A percentile compares a stretch with the other conserved stretches of the same genome.
phyloP scores from a whole-genome alignment of 1,139 yeast genomes.

The Groenewaldozyma auringiensis region DNA sequence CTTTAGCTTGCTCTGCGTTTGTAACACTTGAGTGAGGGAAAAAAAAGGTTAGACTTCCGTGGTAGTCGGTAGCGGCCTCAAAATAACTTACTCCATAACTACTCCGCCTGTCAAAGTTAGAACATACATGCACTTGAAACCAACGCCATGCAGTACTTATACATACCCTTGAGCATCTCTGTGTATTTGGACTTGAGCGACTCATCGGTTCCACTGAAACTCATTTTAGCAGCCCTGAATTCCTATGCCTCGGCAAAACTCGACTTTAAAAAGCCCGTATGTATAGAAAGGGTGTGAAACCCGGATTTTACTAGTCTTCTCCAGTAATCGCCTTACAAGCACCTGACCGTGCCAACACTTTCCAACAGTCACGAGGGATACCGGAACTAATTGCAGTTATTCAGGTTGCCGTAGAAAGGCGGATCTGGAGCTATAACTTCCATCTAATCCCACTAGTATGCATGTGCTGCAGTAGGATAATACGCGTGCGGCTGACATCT shows the following conservation, averaged over 20 bases:
- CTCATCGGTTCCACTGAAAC: not conserved
- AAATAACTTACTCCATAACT: slow-evolving; percentile 15
- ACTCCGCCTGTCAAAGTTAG: slow-evolving; percentile 9
- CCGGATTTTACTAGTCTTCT: too few relatives aligned
- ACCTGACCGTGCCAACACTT: too few relatives aligned
- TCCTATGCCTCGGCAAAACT: not conserved
- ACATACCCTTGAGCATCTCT: not conserved
- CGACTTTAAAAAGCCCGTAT: too few relatives aligned
- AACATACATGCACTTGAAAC: not conserved
- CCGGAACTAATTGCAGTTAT: too few relatives aligned
- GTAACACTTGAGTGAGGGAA: slow-evolving; percentile 35
- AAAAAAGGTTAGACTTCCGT: not conserved
- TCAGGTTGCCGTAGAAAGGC: too few relatives aligned
- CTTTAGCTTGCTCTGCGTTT: slow-evolving; percentile 50
- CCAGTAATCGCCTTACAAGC: too few relatives aligned
- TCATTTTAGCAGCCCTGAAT: not conserved
- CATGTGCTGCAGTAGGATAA: too few relatives aligned
- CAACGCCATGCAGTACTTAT: not conserved
- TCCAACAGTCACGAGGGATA: too few relatives aligned
- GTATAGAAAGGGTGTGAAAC: too few relatives aligned
- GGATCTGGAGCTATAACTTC: too few relatives aligned
- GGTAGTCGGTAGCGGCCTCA: not conserved
- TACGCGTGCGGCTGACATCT: too few relatives aligned
- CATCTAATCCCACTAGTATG: too few relatives aligned
- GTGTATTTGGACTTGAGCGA: not conserved